Percentiles rank a stretch among this genome's conserved stretches.
Evolutionary conservation across 345 rosid species (phyloP).

Genomic region (Hibiscus trionum): DNA sequence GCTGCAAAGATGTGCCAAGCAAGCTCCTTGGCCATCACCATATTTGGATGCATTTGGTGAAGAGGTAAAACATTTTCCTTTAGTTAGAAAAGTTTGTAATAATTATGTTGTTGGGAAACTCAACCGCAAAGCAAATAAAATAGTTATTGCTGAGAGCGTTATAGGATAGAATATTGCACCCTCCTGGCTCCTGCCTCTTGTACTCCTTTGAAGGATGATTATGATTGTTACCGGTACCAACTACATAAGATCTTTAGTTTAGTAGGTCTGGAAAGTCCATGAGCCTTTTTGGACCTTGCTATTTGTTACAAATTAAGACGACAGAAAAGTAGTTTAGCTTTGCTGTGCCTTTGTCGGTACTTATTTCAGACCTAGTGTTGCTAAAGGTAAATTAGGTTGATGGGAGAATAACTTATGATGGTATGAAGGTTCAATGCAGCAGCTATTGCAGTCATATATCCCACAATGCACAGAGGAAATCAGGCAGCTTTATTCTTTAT

Average conservation of each 20-base stretch:
- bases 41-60: constrained; percentile 93
- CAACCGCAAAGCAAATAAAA: background rate
- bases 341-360: background rate
- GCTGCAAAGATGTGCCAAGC: constrained; percentile 74
- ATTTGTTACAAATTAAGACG: background rate
- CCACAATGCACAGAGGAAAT: background rate
- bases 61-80: constrained; percentile 49
- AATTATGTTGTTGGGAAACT: background rate
- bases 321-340: background rate
- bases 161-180: background rate
- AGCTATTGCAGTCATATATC: background rate
- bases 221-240: background rate
- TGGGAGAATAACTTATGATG: background rate
- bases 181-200: background rate
- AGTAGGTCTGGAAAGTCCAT: background rate
- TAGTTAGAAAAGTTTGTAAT: background rate
- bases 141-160: background rate
- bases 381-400: background rate
- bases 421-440: background rate
- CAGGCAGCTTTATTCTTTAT: background rate
- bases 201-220: background rate
- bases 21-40: constrained; percentile 87
- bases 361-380: constrained; percentile 1
- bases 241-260: background rate
- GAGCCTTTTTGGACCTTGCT: background rate